phyloP scores from a whole-genome alignment of 2,329 filamentous ascomycete genomes.

The Geosmithia flava region DNA sequence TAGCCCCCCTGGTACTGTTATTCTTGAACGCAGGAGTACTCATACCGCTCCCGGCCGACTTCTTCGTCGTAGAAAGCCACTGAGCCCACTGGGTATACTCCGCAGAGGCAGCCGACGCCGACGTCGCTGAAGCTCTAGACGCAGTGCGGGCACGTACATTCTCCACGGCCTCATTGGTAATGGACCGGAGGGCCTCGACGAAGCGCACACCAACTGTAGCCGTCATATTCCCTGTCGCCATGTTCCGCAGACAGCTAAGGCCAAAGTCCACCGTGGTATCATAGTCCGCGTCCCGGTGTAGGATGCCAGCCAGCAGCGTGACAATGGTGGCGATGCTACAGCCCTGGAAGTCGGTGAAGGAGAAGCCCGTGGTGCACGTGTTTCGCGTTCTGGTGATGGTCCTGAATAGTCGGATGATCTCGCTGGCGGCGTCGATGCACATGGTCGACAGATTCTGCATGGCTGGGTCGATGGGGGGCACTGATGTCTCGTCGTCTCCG shows the following conservation, averaged over 20 bases:
- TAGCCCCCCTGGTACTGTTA: neutral
- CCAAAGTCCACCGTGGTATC: constrained; percentile 15
- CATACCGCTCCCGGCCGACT: neutral
- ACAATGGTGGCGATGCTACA: constrained; percentile 24
- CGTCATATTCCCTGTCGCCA: constrained; percentile 18
- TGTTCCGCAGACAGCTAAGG: constrained; percentile 16
- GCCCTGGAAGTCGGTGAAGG: constrained; percentile 24
- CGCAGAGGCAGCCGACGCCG: too few species aligned
- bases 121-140: neutral
- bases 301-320: constrained; percentile 17
- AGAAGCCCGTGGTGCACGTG: constrained; percentile 15
- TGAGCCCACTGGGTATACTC: constrained; percentile 10
- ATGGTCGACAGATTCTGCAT: constrained; percentile 9
- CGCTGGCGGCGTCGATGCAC: constrained; percentile 17
- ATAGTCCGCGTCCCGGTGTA: constrained; percentile 18
- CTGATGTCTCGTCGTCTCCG: neutral
- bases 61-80: constrained; percentile 8
- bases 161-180: constrained; percentile 9
- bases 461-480: constrained; percentile 2
- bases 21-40: neutral
- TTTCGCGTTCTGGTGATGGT: constrained; percentile 13
- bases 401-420: constrained; percentile 18
- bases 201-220: constrained; percentile 11
- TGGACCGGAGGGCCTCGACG: constrained; percentile 11
- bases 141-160: constrained; percentile 4